Evolutionary conservation across 768 basidiomycete species (phyloP).

Genomic region (Leucocoprinus sp.): DNA sequence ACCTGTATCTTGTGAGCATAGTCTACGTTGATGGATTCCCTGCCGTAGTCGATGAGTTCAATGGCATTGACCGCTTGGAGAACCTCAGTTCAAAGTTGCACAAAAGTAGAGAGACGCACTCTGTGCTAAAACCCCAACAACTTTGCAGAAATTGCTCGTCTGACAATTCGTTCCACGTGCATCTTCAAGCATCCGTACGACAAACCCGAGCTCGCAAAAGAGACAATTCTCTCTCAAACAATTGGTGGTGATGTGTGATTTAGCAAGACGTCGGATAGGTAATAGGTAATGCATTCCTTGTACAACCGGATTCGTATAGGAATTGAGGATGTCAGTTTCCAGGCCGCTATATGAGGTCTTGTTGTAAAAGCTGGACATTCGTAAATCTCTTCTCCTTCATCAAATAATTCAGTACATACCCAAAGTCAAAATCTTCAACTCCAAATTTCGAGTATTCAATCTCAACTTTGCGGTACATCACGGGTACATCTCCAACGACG

Average conservation of each 20-base stretch:
- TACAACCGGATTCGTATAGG: constrained; percentile 87
- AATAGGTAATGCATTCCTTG: constrained; percentile 83
- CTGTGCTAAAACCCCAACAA: constrained; percentile 83
- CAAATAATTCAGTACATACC: constrained; percentile 35
- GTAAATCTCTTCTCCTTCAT: background rate
- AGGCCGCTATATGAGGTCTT: constrained; percentile 84
- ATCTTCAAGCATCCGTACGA: constrained; percentile 93
- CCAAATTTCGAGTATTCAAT: constrained; percentile 99
- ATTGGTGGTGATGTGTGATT: constrained; percentile 83
- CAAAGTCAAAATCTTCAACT: constrained; percentile 98
- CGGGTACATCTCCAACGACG: constrained; percentile 56
- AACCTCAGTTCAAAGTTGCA: background rate
- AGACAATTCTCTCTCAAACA: constrained; percentile 90
- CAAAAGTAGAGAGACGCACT: constrained; percentile 32
- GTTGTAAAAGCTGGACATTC: constrained; percentile 74
- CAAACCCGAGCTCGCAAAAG: constrained; percentile 90
- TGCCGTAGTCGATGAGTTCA: constrained; percentile 83
- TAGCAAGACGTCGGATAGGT: constrained; percentile 77
- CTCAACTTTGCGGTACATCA: constrained; percentile 84
- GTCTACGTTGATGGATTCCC: constrained; percentile 63
- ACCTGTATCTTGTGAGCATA: constrained; percentile 88
- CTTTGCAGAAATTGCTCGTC: constrained; percentile 93
- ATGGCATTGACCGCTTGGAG: constrained; percentile 61
- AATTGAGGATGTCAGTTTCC: constrained; percentile 95
- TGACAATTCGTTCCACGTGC: constrained; percentile 93